Evolutionary conservation across 2,329 filamentous ascomycete species (phyloP), one percentile per base, ranked within the genome.

Genomic region (Aspergillus fijiensis): DNA sequence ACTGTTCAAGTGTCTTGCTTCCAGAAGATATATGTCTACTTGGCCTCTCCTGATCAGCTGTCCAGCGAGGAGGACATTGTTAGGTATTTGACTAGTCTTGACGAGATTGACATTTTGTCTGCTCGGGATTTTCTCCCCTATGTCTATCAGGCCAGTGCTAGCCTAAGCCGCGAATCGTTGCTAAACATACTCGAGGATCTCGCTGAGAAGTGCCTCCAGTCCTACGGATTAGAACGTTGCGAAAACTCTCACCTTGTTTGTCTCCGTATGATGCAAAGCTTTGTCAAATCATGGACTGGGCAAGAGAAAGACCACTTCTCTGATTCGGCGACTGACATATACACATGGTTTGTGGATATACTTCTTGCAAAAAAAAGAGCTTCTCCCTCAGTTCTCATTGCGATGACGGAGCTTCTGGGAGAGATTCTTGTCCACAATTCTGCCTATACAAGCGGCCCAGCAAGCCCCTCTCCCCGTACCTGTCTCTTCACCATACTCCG

Each of bases 401-500:
- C 82, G 1, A 80, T 97, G 61, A 85, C 88, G 3, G 77, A 80
- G 23, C 79, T 99, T 14, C 80, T 98, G 0, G 84, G 92, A 60
- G 82, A 83, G 31, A 79, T 98, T 3, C 80, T 96, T 49, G 84
- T 85, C 56, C 79, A 83, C 16, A 84, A 89, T 59, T 83, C 89
- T 1, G 82, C 85, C 1, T 96, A 92, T 73, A 87, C 86, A 1
- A 81, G 81, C 62, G 80, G 80, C 4, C 79, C 86, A 7, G 79
- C 81, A 9, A 77, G 89, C 12, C 84, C 87, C 19, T 87, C 87
- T 1, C 81, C 86, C 9, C 79, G 91, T 63, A 91, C 90, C 9
- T 90, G 85, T 52, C 81, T 98, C 3, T 87, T 98, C 58, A 83
- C 82, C 11, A 85, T 98, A 23, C 79, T 98, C 7, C 79, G 84